Evolutionary conservation across 208 protist genomes (phyloP).

Genomic region (Wallacemonas sp.): DNA sequence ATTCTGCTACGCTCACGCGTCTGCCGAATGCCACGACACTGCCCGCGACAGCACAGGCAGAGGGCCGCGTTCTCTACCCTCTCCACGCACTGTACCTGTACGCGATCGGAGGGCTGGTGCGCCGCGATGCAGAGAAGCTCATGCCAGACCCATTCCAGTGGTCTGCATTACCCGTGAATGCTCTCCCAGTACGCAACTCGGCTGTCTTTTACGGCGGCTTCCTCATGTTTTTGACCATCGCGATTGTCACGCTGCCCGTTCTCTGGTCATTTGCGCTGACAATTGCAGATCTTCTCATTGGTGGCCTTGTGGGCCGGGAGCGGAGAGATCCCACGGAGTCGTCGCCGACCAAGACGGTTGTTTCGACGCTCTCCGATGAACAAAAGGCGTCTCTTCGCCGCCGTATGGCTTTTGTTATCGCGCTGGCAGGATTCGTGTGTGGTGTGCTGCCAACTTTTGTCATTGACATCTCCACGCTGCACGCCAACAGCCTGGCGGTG

Average conservation of each 20-base stretch:
- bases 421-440: slow-evolving; percentile 12
- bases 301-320: slow-evolving; percentile 7
- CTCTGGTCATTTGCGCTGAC: neutral
- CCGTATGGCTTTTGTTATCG: neutral
- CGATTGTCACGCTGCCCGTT: neutral
- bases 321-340: neutral
- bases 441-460: slow-evolving; percentile 39
- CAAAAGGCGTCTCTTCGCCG: neutral
- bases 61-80: slow-evolving; percentile 36
- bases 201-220: neutral
- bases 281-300: slow-evolving; percentile 3
- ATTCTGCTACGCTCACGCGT: neutral
- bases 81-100: slow-evolving; percentile 47
- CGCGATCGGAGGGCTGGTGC: slow-evolving; percentile 9
- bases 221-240: slow-evolving; percentile 1
- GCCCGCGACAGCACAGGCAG: neutral
- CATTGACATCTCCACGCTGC: slow-evolving; percentile 39
- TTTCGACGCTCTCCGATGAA: neutral
- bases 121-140: slow-evolving; percentile 7
- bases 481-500: slow-evolving; percentile 28
- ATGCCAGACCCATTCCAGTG: slow-evolving; percentile 6
- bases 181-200: neutral
- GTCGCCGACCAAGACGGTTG: neutral
- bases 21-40: slow-evolving; percentile 8
- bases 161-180: neutral